phyloP scores from a whole-genome alignment of 2,329 filamentous ascomycete species.

The Aureobasidium vineae region DNA sequence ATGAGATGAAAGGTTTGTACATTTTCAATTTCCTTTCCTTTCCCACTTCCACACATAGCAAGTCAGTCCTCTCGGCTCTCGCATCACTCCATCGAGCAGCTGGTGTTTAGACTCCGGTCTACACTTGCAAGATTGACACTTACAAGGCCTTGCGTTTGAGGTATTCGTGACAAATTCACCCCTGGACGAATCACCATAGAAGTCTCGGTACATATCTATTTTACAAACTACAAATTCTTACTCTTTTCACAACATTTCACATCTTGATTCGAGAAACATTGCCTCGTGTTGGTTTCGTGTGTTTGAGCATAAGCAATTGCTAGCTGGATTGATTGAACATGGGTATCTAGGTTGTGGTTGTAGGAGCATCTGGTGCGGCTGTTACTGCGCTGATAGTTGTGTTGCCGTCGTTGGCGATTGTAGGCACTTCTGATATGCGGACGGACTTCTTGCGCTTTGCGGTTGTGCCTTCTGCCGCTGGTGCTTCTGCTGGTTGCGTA shows the following conservation, averaged over 20 bases:
- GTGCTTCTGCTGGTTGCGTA: background rate
- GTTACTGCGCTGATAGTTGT: background rate
- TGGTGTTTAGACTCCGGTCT: constrained; percentile 29
- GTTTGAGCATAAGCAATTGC: too few relatives aligned
- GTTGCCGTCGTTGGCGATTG: background rate
- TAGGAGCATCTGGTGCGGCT: background rate
- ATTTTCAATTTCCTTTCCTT: background rate
- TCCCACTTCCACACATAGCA: constrained; percentile 29
- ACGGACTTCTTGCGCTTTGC: constrained; percentile 21
- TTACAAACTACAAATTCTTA: background rate
- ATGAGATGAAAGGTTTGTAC: background rate
- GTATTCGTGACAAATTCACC: constrained; percentile 24
- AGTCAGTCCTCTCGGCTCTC: constrained; percentile 41
- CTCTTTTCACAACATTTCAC: too few relatives aligned
- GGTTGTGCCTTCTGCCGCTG: background rate
- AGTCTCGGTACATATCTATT: constrained; percentile 27
- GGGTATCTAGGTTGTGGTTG: constrained; percentile 22
- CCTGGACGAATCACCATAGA: constrained; percentile 30
- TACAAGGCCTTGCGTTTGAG: constrained; percentile 30
- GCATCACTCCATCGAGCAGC: constrained; percentile 27
- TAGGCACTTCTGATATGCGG: constrained; percentile 16
- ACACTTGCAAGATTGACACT: constrained; percentile 29
- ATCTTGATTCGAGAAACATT: background rate
- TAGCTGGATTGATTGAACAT: background rate
- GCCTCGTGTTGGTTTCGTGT: background rate